Evolutionary conservation across 345 rosid genomes (phyloP).

Genomic region (Trapa bicornis): DNA sequence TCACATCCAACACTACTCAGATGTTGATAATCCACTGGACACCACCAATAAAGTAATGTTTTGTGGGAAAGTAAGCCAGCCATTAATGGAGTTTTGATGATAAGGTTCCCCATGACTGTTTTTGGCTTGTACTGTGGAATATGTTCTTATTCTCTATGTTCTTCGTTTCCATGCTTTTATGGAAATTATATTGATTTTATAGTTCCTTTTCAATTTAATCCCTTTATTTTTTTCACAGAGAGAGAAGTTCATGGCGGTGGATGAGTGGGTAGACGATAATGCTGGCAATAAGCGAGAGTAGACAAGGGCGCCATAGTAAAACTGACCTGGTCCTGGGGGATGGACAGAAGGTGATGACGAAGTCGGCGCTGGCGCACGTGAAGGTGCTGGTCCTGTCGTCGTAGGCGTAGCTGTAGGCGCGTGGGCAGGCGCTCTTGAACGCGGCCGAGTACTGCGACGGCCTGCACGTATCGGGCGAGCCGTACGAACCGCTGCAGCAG

Average conservation of each 20-base stretch:
- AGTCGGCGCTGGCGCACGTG: constrained; percentile 71
- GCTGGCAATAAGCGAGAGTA: not conserved
- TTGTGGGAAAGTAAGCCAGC: not conserved
- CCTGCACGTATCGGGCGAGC: constrained; percentile 60
- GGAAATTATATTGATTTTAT: not conserved
- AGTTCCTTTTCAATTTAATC: too few species aligned
- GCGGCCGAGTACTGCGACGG: constrained; percentile 64
- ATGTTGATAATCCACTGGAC: too few species aligned
- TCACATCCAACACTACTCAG: constrained; percentile 12
- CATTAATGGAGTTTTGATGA: not conserved
- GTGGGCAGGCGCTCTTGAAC: constrained; percentile 77
- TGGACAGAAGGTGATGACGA: constrained; percentile 85
- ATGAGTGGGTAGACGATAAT: not conserved
- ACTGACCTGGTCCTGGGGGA: constrained; percentile 59
- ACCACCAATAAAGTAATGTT: not conserved
- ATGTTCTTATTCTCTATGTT: not conserved
- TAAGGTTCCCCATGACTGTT: not conserved
- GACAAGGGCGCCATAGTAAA: constrained; percentile 4
- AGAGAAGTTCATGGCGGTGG: not conserved
- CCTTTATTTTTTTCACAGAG: too few species aligned
- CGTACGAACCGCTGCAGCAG: constrained; percentile 68
- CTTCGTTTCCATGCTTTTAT: not conserved
- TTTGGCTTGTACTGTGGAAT: not conserved
- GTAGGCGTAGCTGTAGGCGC: constrained; percentile 94
- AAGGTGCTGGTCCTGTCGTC: constrained; percentile 91